Evolutionary conservation across 2,329 filamentous ascomycete species (phyloP), one percentile per base, ranked within the genome.

Genomic region (Aspergillus sp.): DNA sequence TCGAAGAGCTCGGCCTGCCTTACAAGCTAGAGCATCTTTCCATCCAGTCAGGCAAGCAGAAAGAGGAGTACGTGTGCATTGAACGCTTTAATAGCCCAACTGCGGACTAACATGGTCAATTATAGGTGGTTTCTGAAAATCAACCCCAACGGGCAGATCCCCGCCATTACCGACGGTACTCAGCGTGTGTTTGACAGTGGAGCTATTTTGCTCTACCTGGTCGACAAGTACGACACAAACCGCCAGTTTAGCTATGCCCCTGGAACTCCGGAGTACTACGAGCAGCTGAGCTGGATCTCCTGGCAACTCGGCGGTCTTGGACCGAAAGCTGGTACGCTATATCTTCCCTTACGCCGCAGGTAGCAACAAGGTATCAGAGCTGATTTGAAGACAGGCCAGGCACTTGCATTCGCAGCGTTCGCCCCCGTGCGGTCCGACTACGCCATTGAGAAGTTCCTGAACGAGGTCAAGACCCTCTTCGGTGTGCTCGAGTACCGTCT

Each of bases 231-330:
- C 6, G 49, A 51, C n/a, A 24, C 37, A 4, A 24, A 42, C 5
- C 11, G 22, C 20, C 19, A 30, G 24, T 9, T 51, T 13, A 51
- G 49, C 49, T 51, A 51, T 8, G n/a, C 22, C 13, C 49, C 19
- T 4, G 49, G 49, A 2, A 42, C 39, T 27, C 37, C 49, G 1
- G 49, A 42, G 49, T 51, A 51, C 39, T 30, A 41, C 22, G 49
- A 51, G 39, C 49, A 51, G 49, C 37, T 51, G 49, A 51, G 49
- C 22, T 51, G 49, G 49, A 42, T 51, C 37, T 51, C 20, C 22
- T 51, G 49, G 49, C 49, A 51, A 20, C 24, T 51, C 13, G 49
- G 49, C 6, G 49, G 49, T 9, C 49, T 51, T 12, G 49, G 48
- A n/a, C 49, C 49, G 6, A 42, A 51, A 13, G 24, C 37, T 12